Conservation (phyloP, 306 rosid genomes). For the Biancaea sappan region DNA sequence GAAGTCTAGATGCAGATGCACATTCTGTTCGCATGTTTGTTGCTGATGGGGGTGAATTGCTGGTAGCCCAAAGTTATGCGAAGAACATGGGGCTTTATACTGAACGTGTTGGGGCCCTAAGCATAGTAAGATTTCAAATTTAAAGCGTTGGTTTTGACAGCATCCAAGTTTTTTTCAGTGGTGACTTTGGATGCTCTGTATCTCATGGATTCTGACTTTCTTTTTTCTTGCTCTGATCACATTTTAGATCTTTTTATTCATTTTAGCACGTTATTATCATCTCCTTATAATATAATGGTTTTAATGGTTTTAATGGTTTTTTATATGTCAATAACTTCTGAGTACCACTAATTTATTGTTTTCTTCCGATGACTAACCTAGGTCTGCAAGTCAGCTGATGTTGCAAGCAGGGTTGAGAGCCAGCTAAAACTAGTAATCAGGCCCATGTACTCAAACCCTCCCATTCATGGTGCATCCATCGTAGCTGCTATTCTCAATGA, state of each 20-base stretch:
- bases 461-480: conserved; percentile 96
- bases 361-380: conserved; percentile 28
- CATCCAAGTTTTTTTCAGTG: background rate
- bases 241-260: conserved; percentile 4
- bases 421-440: conserved; percentile 93
- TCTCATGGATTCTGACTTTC: conserved; percentile 4
- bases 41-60: conserved; percentile 93
- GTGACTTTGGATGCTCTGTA: background rate
- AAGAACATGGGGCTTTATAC: conserved; percentile 96
- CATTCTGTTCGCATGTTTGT: conserved; percentile 82
- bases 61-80: conserved; percentile 91
- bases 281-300: no score
- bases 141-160: conserved; percentile 1
- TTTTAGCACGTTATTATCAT: background rate
- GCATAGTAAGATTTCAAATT: conserved; percentile 63
- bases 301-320: no score
- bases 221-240: background rate
- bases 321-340: no score
- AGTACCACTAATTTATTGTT: background rate
- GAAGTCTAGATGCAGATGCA: conserved; percentile 90
- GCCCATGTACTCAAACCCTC: conserved; percentile 96
- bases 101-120: conserved; percentile 94
- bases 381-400: conserved; percentile 85
- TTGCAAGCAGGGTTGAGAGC: conserved; percentile 89
- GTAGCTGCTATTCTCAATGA: conserved; percentile 88